A percentile compares a stretch with the other conserved stretches of the same genome.
These are phyloP conservation scores for Thielaviopsis musarum DNA, from an alignment of 2,329 filamentous ascomycete species.

Conservation along the genomic window DNA sequence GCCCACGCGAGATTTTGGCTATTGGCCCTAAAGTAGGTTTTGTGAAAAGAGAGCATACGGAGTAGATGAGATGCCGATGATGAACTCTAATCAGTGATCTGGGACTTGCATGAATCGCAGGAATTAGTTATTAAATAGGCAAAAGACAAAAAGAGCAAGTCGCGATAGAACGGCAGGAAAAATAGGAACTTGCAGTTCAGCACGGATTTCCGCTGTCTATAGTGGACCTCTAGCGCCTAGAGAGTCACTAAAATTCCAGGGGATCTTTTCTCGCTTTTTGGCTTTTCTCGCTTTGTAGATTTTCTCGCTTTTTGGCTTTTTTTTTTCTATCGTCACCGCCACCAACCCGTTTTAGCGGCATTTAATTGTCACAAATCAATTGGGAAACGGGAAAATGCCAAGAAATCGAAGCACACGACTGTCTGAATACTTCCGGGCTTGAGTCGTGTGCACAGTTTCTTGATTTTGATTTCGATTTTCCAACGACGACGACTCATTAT, in stretches of 20 bases:
- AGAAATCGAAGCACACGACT: neutral
- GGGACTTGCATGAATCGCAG: no score
- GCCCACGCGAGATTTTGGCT: no score
- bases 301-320: neutral
- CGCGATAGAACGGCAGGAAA: neutral
- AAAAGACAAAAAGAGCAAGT: neutral
- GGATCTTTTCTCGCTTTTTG: neutral
- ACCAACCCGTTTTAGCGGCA: neutral
- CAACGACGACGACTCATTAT: neutral
- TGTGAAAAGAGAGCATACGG: no score
- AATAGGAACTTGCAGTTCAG: no score
- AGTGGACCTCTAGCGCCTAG: neutral
- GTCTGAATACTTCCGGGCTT: neutral
- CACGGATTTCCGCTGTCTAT: no score
- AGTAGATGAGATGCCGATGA: no score
- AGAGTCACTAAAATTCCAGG: neutral
- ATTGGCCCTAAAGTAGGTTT: no score
- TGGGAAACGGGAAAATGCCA: neutral
- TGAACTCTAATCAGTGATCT: no score
- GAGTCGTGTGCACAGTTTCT: neutral
- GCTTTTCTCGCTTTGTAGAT: neutral
- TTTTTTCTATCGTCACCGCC: neutral
- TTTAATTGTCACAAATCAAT: neutral
- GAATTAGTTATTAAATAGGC: neutral
- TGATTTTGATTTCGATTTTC: neutral